Evolutionary conservation across 2,329 filamentous ascomycete genomes (phyloP).

Genomic region (Cladosporium velox): DNA sequence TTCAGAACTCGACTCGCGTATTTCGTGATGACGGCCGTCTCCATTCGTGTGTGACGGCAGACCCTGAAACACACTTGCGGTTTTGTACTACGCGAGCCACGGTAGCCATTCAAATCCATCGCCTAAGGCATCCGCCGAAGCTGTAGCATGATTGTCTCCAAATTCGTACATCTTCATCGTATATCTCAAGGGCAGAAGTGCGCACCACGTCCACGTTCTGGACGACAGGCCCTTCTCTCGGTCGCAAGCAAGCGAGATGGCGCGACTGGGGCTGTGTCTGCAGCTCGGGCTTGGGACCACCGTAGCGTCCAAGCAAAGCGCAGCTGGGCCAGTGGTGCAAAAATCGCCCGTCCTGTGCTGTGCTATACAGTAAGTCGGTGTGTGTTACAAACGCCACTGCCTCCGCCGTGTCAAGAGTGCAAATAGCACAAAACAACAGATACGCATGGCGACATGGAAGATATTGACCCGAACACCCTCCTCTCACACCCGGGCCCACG

Average conservation of each 20-base stretch:
- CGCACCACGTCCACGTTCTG: not conserved
- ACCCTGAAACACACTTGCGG: not conserved
- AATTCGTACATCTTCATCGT: not conserved
- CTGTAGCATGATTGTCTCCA: not conserved
- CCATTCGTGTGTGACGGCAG: not conserved
- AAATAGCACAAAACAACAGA: constrained; percentile 6
- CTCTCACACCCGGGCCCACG: constrained; percentile 2
- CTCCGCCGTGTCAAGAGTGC: not conserved
- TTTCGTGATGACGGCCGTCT: not conserved
- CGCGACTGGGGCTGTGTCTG: constrained; percentile 9
- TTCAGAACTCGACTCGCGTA: not conserved
- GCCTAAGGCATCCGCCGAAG: not conserved
- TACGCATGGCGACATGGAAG: constrained; percentile 11
- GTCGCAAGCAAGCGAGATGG: constrained; percentile 12
- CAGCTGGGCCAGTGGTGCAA: constrained; percentile 1
- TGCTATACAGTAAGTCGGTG: constrained; percentile 2
- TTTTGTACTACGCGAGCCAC: not conserved
- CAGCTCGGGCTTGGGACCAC: constrained; percentile 11
- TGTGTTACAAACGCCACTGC: not conserved
- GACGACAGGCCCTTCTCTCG: not conserved
- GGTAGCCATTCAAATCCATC: not conserved
- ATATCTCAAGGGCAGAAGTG: not conserved
- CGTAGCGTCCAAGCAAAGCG: constrained; percentile 11
- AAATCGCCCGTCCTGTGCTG: constrained; percentile 4
- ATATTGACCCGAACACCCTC: constrained; percentile 13